phyloP scores from a whole-genome alignment of 345 rosid species.

The Aurinia saxatilis region DNA sequence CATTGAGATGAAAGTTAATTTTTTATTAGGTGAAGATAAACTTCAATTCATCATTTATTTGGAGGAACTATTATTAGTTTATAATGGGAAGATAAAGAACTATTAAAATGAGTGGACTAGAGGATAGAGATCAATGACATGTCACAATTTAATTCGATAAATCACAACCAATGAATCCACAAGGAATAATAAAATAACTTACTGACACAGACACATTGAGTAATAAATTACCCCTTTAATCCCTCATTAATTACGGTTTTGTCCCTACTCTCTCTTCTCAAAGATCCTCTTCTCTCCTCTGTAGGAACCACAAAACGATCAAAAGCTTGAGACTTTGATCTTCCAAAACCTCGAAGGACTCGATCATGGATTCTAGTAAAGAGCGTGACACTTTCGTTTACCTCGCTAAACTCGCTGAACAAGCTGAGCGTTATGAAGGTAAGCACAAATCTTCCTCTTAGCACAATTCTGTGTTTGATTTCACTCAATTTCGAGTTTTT shows the following conservation, averaged over 20 bases:
- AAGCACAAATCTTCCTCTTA: neutral
- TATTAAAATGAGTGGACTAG: slow-evolving; percentile 22
- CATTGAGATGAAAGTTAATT: too few relatives aligned
- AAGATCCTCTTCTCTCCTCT: neutral
- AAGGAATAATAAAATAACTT: slow-evolving; percentile 7
- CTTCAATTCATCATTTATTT: neutral
- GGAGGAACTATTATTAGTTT: neutral
- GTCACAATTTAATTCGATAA: neutral
- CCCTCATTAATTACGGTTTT: slow-evolving; percentile 14
- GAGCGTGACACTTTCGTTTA: slow-evolving; percentile 46
- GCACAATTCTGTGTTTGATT: neutral
- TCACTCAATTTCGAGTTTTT: neutral
- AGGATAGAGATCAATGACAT: slow-evolving; percentile 21
- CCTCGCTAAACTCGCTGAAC: slow-evolving; percentile 64
- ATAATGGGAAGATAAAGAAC: slow-evolving; percentile 17
- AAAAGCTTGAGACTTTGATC: neutral
- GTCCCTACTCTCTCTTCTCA: slow-evolving; percentile 18
- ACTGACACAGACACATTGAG: neutral
- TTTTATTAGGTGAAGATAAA: too few relatives aligned
- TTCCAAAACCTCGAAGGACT: neutral
- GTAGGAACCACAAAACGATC: neutral
- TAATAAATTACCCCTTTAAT: slow-evolving; percentile 8
- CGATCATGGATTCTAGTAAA: slow-evolving; percentile 33
- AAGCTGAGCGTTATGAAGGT: slow-evolving; percentile 62
- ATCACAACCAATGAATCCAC: slow-evolving; percentile 2